These are phyloP conservation scores for Nemania diffusa DNA, from an alignment of 2,329 filamentous ascomycete genomes.

Conservation along the genomic window DNA sequence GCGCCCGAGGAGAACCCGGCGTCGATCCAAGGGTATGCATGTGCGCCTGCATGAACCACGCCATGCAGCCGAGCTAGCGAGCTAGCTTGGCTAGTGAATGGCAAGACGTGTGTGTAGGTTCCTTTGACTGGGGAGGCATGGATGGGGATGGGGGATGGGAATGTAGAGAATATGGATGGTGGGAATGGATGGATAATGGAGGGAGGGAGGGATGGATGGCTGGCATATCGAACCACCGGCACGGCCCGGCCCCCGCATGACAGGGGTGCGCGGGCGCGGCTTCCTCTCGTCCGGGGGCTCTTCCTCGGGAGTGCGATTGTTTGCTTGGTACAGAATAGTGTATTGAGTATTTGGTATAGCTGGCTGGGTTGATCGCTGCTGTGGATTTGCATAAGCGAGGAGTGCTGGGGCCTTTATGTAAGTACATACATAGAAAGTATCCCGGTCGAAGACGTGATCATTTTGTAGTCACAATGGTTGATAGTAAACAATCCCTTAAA, in stretches of 20 bases:
- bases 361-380: no score
- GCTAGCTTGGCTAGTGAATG: neutral
- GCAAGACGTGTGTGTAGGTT: neutral
- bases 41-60: constrained; percentile 1
- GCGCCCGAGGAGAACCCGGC: constrained; percentile 9
- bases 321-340: neutral
- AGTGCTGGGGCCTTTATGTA: no score
- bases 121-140: neutral
- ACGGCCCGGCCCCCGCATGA: neutral
- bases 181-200: neutral
- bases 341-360: no score
- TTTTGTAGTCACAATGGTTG: no score
- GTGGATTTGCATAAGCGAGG: no score
- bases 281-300: neutral
- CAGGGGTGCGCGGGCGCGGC: neutral
- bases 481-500: no score
- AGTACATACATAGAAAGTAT: no score
- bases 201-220: no score
- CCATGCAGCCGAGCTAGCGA: neutral
- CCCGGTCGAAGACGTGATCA: no score
- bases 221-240: neutral
- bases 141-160: neutral
- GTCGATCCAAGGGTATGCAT: constrained; percentile 9
- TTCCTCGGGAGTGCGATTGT: neutral
- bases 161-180: neutral